These are phyloP conservation scores for Brasilioporus rufonigricans DNA, from an alignment of 768 basidiomycete species.

Conservation along the genomic window DNA sequence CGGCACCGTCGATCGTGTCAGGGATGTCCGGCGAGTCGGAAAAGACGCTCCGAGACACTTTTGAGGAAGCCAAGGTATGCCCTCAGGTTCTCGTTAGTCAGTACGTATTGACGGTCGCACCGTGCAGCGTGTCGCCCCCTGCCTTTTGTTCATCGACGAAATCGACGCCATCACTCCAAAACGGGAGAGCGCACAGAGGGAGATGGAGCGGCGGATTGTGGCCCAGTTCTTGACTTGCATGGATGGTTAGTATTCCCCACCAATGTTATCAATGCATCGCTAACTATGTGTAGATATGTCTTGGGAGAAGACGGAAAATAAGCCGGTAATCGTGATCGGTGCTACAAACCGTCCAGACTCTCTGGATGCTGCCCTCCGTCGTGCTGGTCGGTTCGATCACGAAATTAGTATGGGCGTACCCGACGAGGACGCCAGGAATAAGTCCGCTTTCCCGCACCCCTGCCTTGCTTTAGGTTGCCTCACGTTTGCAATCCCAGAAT, in stretches of 20 bases:
- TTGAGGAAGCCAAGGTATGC: neutral
- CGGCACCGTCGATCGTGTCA: neutral
- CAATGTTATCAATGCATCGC: neutral
- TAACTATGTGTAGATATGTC: neutral
- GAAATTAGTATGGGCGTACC: neutral
- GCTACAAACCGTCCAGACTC: neutral
- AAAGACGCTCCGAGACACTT: neutral
- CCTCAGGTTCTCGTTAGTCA: neutral
- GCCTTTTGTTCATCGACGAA: neutral
- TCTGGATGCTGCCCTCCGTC: neutral
- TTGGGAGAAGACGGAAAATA: neutral
- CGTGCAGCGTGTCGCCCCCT: neutral
- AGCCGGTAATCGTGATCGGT: neutral
- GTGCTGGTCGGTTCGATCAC: neutral
- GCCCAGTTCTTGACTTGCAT: neutral
- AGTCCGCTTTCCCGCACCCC: neutral
- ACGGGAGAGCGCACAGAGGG: neutral
- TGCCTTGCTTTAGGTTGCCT: neutral
- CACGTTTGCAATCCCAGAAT: neutral
- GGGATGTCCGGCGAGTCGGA: neutral
- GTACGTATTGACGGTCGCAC: neutral
- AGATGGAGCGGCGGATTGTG: neutral
- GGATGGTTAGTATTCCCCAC: neutral
- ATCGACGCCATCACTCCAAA: neutral
- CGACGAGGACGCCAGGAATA: neutral